phyloP scores from a whole-genome alignment of 2,329 filamentous ascomycete genomes.

The Pseudopyricularia javanii region DNA sequence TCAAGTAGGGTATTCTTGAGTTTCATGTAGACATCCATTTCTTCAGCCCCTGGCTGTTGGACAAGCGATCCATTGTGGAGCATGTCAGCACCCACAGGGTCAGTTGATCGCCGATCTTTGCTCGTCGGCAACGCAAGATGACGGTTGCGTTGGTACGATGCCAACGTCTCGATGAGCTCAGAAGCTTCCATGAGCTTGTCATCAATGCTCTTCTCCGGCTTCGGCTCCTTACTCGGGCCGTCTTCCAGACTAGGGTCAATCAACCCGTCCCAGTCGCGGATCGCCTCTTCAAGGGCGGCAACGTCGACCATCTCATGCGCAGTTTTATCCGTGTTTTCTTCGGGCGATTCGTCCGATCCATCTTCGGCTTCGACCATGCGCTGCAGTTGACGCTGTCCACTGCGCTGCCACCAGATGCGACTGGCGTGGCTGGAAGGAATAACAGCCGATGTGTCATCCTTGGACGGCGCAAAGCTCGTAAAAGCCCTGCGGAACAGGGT shows the following conservation, averaged over 20 bases:
- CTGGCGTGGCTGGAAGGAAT: conserved; percentile 55
- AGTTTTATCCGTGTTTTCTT: conserved; percentile 22
- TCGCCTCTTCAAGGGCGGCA: conserved; percentile 35
- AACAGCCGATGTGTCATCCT: conserved; percentile 60
- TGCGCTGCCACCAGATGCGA: conserved; percentile 65
- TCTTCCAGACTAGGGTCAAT: conserved; percentile 47
- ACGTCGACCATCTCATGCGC: conserved; percentile 33
- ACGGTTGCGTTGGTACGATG: conserved; percentile 69
- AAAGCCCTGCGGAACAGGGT: conserved; percentile 65
- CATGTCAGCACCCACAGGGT: conserved; percentile 56
- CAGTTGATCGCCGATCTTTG: conserved; percentile 45
- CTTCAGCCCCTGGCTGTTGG: conserved; percentile 50
- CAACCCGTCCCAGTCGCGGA: conserved; percentile 46
- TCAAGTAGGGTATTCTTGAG: conserved; percentile 64
- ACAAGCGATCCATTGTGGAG: conserved; percentile 53
- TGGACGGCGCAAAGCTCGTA: conserved; percentile 66
- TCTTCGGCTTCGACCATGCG: conserved; percentile 44
- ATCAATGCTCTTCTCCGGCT: conserved; percentile 48
- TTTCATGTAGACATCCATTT: conserved; percentile 52
- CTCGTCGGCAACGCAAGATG: conserved; percentile 57
- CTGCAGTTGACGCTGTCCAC: conserved; percentile 53
- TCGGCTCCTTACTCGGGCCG: conserved; percentile 25
- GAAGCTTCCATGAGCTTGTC: conserved; percentile 62
- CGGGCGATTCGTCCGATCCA: conserved; percentile 10
- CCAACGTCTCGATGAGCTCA: conserved; percentile 62